Evolutionary conservation across 495 filamentous ascomycete genomes (phyloP).

Genomic region (Aspergillus cristatus): DNA sequence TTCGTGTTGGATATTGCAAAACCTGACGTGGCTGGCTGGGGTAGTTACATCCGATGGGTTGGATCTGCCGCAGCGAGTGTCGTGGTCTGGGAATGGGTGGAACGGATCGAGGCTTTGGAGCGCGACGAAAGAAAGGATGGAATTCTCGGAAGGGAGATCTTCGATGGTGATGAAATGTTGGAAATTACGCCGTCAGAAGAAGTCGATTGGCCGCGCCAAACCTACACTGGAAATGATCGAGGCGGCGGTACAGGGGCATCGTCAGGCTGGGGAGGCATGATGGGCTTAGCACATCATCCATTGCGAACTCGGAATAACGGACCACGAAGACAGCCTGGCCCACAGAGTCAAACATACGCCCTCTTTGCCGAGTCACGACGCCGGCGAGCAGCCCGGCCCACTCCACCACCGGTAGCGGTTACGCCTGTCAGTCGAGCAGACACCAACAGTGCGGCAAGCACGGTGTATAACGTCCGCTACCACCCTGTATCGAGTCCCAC

Average conservation of each 20-base stretch:
- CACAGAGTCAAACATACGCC: conserved; percentile 8
- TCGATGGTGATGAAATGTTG: conserved; percentile 95
- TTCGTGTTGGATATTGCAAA: conserved; percentile 90
- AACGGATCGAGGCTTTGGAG: conserved; percentile 94
- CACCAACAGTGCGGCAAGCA: conserved; percentile 68
- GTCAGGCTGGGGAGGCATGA: conserved; percentile 38
- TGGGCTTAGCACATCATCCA: conserved; percentile 30
- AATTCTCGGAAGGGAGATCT: conserved; percentile 86
- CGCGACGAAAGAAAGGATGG: conserved; percentile 94
- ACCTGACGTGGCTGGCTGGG: conserved; percentile 84
- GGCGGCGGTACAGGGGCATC: conserved; percentile 30
- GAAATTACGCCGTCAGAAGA: conserved; percentile 59
- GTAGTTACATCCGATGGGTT: conserved; percentile 96
- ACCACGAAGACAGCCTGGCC: conserved; percentile 14
- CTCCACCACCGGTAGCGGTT: conserved; percentile 52
- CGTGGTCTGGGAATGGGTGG: conserved; percentile 99
- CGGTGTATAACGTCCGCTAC: conserved; percentile 76
- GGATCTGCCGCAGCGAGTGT: conserved; percentile 93
- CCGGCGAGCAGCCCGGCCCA: conserved; percentile 38
- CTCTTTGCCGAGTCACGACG: conserved; percentile 10
- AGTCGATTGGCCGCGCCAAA: conserved; percentile 42
- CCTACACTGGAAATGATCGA: conserved; percentile 23
- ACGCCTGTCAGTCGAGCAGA: conserved; percentile 74
- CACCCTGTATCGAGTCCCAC: conserved; percentile 66
- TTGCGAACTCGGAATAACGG: conserved; percentile 28